These are phyloP conservation scores for Rosa rugosa DNA, from an alignment of 306 rosid species.

Conservation along the genomic window DNA sequence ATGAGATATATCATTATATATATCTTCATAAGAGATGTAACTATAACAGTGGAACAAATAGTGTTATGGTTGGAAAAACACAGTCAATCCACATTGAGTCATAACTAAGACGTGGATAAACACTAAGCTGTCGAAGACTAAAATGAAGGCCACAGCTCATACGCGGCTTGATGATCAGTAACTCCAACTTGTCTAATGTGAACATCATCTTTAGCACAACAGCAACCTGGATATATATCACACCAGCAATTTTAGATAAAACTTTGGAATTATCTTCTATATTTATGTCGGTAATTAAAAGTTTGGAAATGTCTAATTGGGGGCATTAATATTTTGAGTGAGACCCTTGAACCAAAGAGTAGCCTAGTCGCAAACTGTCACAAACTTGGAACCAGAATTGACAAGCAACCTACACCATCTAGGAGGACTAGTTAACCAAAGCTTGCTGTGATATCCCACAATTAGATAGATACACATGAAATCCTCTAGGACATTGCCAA, in stretches of 20 bases:
- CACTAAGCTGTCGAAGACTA: neutral
- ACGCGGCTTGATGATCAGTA: constrained; percentile 12
- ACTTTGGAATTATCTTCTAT: neutral
- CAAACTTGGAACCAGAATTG: constrained; percentile 7
- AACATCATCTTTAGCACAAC: constrained; percentile 21
- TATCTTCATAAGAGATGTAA: neutral
- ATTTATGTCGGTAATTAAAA: neutral
- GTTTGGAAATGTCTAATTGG: constrained; percentile 15
- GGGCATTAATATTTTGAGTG: constrained; percentile 10
- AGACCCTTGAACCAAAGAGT: constrained; percentile 15
- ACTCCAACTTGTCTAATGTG: constrained; percentile 45
- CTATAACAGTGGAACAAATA: neutral
- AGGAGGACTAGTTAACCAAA: constrained; percentile 22
- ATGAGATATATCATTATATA: neutral
- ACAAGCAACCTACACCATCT: constrained; percentile 24
- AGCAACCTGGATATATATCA: constrained; percentile 34
- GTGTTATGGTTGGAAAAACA: neutral
- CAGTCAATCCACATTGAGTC: neutral
- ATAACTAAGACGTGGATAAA: constrained; percentile 1
- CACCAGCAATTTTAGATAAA: neutral
- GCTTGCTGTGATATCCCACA: constrained; percentile 45
- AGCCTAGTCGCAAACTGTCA: neutral
- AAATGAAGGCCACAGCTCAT: neutral
- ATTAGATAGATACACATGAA: constrained; percentile 38
- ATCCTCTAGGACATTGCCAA: constrained; percentile 83